A percentile compares a stretch with the other conserved stretches of the same genome.
phyloP scores from a whole-genome alignment of 2,329 filamentous ascomycete genomes.

The Orbilia brochopaga region DNA sequence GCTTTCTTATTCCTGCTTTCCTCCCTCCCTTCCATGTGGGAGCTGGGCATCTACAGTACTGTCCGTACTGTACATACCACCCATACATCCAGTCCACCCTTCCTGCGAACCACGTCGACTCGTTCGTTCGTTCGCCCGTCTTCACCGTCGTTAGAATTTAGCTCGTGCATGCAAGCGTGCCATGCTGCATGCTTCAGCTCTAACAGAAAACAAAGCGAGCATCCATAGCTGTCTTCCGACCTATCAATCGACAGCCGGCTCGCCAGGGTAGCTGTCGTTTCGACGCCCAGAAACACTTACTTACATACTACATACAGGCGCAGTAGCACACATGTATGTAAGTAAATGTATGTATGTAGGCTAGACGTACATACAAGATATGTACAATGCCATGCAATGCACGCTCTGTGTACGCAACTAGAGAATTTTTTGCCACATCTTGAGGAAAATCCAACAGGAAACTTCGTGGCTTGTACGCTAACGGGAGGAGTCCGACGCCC shows the following conservation, averaged over 20 bases:
- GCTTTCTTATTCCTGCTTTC: slow-evolving; percentile 36
- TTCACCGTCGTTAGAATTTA: slow-evolving; percentile 6
- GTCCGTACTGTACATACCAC: neutral
- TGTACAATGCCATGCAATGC: too few relatives aligned
- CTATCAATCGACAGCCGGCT: neutral
- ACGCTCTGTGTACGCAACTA: neutral
- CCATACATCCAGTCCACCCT: neutral
- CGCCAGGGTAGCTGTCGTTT: neutral
- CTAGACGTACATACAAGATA: too few relatives aligned
- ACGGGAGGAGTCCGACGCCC: neutral
- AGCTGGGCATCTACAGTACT: neutral
- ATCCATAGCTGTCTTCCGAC: neutral
- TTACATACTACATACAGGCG: neutral
- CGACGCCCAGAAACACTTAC: slow-evolving; percentile 4
- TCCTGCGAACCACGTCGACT: slow-evolving; percentile 45
- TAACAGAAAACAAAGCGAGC: neutral
- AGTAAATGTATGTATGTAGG: too few relatives aligned
- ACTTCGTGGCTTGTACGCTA: neutral
- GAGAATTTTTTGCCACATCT: slow-evolving; percentile 46
- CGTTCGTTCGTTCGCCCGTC: slow-evolving; percentile 12
- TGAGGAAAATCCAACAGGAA: slow-evolving; percentile 13
- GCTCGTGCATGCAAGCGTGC: slow-evolving; percentile 10
- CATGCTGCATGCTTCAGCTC: neutral
- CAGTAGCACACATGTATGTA: too few relatives aligned
- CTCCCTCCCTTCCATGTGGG: neutral